Evolutionary conservation across 1,284 basidiomycete species (phyloP), one percentile per base, ranked within the genome.

Genomic region (Ceratobasidium papillatum): DNA sequence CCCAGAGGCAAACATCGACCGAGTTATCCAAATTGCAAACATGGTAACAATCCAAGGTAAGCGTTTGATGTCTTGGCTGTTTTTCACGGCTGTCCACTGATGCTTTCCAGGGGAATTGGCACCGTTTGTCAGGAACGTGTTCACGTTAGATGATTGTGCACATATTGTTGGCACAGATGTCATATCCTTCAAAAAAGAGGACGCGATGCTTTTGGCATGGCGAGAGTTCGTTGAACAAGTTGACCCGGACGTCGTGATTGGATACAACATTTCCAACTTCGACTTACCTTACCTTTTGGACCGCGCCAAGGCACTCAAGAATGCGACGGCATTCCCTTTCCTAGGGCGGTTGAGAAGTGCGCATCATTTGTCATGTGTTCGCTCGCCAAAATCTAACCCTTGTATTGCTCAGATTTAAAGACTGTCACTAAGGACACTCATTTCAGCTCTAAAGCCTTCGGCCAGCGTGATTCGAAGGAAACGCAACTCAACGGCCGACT

Each of bases 101-200:
- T 72, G 56, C 58, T 22, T 22, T 65, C 22, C 76, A 95, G 95
- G 96, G 78, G 96, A 98, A 80, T 85, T 85, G 47, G 91, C 94
- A 75, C 96, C 96, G 0, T 98, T 98, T 82, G 91, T 98, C 77
- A 90, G 96, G 8, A 98, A 98, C 79, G 87, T 98, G n/a, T 98
- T 98, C 81, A 97, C 96, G 0, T 87, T 98, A 59, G 96, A 97
- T 79, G 90, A 92, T 0, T 98, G 96, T 80, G 88, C 95, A 0
- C 88, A 97, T 80, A 98, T 98, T 68, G 95, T 96, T 68, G 96
- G 96, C 14, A 96, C 96, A 0, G 94, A 98, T 80, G 96, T 98
- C 0, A 83, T 96, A n/a, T 90, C 91, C 27, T 96, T 91, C 82
- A 83, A 91, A 34, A 87, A 91, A 38, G 96, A 98, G 81, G 82